These are phyloP conservation scores for Mortierella alpina DNA, from an alignment of 192 early-diverging fungal genomes.

Conservation along the genomic window DNA sequence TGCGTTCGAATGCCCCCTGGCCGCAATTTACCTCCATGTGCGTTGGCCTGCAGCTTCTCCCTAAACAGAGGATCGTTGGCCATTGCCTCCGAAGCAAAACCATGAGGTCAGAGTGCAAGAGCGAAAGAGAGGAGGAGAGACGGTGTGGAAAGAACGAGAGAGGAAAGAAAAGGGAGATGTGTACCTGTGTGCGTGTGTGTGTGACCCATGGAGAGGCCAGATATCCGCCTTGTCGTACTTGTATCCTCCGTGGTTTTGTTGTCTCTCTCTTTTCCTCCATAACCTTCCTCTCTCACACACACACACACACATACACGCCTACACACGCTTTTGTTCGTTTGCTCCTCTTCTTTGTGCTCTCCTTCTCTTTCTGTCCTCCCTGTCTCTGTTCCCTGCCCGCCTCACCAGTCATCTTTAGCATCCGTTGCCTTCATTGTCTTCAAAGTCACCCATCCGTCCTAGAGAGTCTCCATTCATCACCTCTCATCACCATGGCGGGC, in stretches of 20 bases:
- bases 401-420: background rate
- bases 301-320: background rate
- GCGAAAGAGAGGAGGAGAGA: too few species aligned
- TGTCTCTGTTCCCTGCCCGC: background rate
- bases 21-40: too few species aligned
- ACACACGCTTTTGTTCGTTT: background rate
- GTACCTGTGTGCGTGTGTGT: too few species aligned
- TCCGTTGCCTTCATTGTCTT: background rate
- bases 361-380: background rate
- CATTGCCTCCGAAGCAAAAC: too few species aligned
- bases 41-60: too few species aligned
- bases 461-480: background rate
- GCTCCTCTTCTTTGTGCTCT: background rate
- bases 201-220: too few species aligned
- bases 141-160: too few species aligned
- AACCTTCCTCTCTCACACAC: background rate
- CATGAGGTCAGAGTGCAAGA: too few species aligned
- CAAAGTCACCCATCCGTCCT: background rate
- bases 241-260: background rate
- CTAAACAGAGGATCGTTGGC: too few species aligned
- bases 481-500: constrained; percentile 20
- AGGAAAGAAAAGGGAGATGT: too few species aligned
- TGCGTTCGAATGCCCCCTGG: too few species aligned
- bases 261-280: background rate
- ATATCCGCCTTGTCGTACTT: too few species aligned